Conservation (phyloP, 2,329 filamentous ascomycete genomes). For the Ascochyta koolunga region DNA sequence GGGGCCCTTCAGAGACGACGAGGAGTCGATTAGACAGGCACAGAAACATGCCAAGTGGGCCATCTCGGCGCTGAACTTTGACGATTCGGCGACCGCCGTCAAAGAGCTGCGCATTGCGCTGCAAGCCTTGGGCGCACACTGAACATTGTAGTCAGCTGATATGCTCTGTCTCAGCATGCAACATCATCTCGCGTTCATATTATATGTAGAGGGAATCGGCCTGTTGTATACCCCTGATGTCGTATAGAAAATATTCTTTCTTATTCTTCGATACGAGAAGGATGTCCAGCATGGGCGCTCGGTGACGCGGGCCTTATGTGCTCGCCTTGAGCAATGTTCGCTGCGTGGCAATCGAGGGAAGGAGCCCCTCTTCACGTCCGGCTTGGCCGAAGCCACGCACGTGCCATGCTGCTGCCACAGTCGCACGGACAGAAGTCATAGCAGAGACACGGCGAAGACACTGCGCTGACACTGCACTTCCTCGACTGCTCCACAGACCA, state of each 20-base stretch:
- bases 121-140: slow-evolving; percentile 69
- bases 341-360: slow-evolving; percentile 7
- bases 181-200: not conserved
- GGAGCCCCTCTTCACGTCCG: slow-evolving; percentile 6
- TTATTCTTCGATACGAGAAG: slow-evolving; percentile 13
- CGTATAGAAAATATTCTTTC: slow-evolving; percentile 19
- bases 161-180: not conserved
- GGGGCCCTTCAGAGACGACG: slow-evolving; percentile 64
- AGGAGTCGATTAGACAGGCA: slow-evolving; percentile 74
- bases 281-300: slow-evolving; percentile 10
- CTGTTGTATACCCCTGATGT: slow-evolving; percentile 19
- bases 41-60: slow-evolving; percentile 98
- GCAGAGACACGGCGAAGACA: slow-evolving; percentile 9
- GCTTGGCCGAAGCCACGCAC: slow-evolving; percentile 6
- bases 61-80: slow-evolving; percentile 94
- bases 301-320: slow-evolving; percentile 15
- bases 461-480: slow-evolving; percentile 10
- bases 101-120: slow-evolving; percentile 81
- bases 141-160: slow-evolving; percentile 1
- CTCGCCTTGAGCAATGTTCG: slow-evolving; percentile 13
- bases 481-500: slow-evolving; percentile 5
- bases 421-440: slow-evolving; percentile 16
- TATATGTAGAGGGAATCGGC: not conserved
- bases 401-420: not conserved
- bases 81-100: slow-evolving; percentile 89